These are phyloP conservation scores for Aspergillus kassunensis DNA, from an alignment of 495 filamentous ascomycete genomes.

Conservation along the genomic window DNA sequence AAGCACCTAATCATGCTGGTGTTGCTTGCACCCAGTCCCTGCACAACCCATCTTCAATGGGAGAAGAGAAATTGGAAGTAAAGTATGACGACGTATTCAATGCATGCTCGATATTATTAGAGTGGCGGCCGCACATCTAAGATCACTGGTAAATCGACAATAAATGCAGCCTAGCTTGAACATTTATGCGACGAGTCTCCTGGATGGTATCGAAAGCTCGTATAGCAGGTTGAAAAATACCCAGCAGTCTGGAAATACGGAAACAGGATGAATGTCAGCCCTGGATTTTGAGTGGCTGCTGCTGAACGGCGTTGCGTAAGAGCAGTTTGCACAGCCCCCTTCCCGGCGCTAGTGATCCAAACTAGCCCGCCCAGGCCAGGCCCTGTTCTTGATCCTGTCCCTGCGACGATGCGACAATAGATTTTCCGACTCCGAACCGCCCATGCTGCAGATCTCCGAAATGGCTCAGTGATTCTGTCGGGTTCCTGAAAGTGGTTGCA, in stretches of 20 bases:
- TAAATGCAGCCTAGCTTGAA: slow-evolving; percentile 1
- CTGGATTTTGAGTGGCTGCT: slow-evolving; percentile 3
- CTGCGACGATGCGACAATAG: background rate
- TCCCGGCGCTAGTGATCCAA: slow-evolving; percentile 25
- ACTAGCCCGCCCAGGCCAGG: slow-evolving; percentile 13
- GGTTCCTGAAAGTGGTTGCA: background rate
- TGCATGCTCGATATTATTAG: slow-evolving; percentile 6
- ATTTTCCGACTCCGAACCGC: slow-evolving; percentile 8
- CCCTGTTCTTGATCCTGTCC: background rate
- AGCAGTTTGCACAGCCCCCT: slow-evolving; percentile 30
- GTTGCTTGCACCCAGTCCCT: slow-evolving; percentile 5
- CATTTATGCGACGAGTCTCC: background rate
- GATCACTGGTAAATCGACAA: too few relatives aligned
- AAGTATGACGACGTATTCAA: too few relatives aligned
- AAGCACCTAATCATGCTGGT: background rate
- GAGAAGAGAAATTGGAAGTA: too few relatives aligned
- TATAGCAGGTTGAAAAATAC: slow-evolving; percentile 9
- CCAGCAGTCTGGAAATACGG: background rate
- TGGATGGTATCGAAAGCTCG: background rate
- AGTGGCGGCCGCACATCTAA: slow-evolving; percentile 1
- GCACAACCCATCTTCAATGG: background rate
- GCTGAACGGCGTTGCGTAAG: slow-evolving; percentile 22
- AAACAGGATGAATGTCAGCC: slow-evolving; percentile 1
- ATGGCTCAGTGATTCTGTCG: slow-evolving; percentile 3
- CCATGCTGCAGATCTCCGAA: slow-evolving; percentile 15